A percentile compares a stretch with the other conserved stretches of the same genome.
These are phyloP conservation scores for Senna tora DNA, from an alignment of 306 rosid genomes.

Conservation along the genomic window DNA sequence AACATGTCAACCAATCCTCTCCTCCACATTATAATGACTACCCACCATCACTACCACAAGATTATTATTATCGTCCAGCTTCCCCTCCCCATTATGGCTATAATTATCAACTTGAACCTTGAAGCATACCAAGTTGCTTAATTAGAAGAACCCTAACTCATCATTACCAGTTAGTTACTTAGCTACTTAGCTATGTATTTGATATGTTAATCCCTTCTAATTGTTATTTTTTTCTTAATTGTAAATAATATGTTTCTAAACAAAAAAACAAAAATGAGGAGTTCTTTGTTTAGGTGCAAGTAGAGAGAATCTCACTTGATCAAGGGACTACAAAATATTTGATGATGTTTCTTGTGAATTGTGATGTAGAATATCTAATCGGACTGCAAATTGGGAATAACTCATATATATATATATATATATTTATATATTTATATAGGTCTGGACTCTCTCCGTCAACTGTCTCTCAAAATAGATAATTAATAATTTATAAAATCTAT, in stretches of 20 bases:
- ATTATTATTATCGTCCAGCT: conserved; percentile 48
- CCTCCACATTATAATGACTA: conserved; percentile 39
- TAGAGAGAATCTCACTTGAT: conserved; percentile 23
- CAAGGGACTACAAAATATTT: neutral
- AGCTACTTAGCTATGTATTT: too few relatives aligned
- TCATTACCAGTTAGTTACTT: conserved; percentile 28
- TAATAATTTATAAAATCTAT: too few relatives aligned
- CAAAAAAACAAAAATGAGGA: too few relatives aligned
- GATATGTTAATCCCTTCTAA: too few relatives aligned
- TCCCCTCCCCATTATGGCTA: conserved; percentile 57
- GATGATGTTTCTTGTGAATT: neutral
- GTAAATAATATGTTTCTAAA: conserved; percentile 36
- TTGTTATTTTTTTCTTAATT: conserved; percentile 10
- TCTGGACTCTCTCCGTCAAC: too few relatives aligned
- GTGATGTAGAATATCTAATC: neutral
- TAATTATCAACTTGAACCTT: conserved; percentile 55
- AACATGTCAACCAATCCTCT: conserved; percentile 42
- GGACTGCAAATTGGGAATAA: too few relatives aligned
- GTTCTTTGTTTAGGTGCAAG: neutral
- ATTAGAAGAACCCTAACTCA: conserved; percentile 29
- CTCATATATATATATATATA: too few relatives aligned
- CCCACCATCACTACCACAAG: conserved; percentile 50
- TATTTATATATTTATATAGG: too few relatives aligned
- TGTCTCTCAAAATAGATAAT: too few relatives aligned
- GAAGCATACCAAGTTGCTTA: conserved; percentile 36